These are phyloP conservation scores for Globisporangium nodosum DNA, from an alignment of 352 stramenopile genomes.

Conservation along the genomic window DNA sequence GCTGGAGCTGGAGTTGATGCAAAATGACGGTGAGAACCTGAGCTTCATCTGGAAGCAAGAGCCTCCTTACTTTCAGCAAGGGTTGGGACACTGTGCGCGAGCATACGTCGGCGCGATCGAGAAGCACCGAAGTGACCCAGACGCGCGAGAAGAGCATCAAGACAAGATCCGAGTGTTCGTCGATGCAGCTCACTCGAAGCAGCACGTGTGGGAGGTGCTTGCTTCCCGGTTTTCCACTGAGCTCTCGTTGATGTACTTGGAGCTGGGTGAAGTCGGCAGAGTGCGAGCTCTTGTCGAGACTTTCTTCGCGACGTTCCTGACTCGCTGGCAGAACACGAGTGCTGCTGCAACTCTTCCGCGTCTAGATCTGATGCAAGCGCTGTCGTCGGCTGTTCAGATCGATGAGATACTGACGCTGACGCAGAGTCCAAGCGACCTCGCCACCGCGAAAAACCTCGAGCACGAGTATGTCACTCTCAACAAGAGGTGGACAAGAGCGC, in stretches of 20 bases:
- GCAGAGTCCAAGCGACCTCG: slow-evolving; percentile 4
- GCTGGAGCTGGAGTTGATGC: slow-evolving; percentile 37
- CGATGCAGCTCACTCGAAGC: slow-evolving; percentile 21
- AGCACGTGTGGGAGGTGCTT: slow-evolving; percentile 29
- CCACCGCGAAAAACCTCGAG: slow-evolving; percentile 7
- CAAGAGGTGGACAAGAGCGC: slow-evolving; percentile 27
- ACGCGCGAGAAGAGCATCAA: not conserved
- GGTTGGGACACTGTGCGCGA: slow-evolving; percentile 44
- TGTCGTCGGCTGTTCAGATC: slow-evolving; percentile 61
- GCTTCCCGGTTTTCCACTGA: slow-evolving; percentile 48
- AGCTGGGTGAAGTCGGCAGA: slow-evolving; percentile 33
- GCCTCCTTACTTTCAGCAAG: slow-evolving; percentile 65
- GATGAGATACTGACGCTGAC: slow-evolving; percentile 37
- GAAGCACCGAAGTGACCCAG: not conserved
- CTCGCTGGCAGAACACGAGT: slow-evolving; percentile 56
- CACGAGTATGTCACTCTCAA: slow-evolving; percentile 23
- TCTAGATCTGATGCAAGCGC: slow-evolving; percentile 52
- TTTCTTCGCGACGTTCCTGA: slow-evolving; percentile 46
- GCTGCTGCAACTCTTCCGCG: slow-evolving; percentile 34
- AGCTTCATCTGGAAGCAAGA: slow-evolving; percentile 51
- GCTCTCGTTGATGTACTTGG: slow-evolving; percentile 36
- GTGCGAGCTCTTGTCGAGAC: slow-evolving; percentile 51
- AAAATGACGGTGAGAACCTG: slow-evolving; percentile 9
- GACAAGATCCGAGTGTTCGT: slow-evolving; percentile 17
- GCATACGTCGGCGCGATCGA: slow-evolving; percentile 33